Percentiles rank a stretch among this genome's conserved stretches.
Conservation (phyloP, 2,329 filamentous ascomycete species). For the Penicillium sp. region DNA sequence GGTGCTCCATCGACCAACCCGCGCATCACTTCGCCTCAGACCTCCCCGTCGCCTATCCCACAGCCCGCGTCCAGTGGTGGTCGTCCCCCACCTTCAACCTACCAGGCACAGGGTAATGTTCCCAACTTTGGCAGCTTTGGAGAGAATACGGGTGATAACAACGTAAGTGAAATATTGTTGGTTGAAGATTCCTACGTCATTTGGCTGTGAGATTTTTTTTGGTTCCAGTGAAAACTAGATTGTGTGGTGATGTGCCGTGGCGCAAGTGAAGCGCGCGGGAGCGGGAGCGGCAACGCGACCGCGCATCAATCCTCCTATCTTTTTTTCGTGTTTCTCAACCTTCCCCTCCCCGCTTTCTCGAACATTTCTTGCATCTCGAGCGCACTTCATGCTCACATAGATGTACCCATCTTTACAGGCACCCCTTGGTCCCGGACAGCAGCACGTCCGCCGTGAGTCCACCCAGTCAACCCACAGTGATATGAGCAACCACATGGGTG, state of each 20-base stretch:
- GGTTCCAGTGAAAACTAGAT: not conserved
- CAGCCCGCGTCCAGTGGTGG: constrained; percentile 82
- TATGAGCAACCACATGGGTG: constrained; percentile 59
- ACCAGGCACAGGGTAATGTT: constrained; percentile 69
- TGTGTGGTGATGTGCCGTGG: not conserved
- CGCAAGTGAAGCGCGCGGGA: constrained; percentile 2
- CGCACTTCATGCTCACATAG: constrained; percentile 52
- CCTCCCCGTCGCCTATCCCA: constrained; percentile 91
- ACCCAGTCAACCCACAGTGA: constrained; percentile 80
- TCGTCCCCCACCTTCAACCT: constrained; percentile 76
- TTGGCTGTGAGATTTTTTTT: constrained; percentile 6
- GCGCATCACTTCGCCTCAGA: constrained; percentile 77
- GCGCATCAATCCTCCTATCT: constrained; percentile 23
- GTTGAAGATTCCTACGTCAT: not conserved
- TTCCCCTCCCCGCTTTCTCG: not conserved
- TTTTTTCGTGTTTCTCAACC: constrained; percentile 20
- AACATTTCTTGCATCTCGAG: not conserved
- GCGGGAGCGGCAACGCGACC: constrained; percentile 7
- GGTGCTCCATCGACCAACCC: constrained; percentile 61
- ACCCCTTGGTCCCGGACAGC: constrained; percentile 61
- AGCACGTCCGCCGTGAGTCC: constrained; percentile 84
- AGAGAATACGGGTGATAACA: constrained; percentile 62
- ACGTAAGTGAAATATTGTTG: constrained; percentile 58
- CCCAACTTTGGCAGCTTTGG: constrained; percentile 81
- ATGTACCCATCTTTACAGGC: constrained; percentile 68